Base-by-base conservation (phyloP, 2,329 filamentous ascomycete genomes). In the Bisporella sp. region DNA sequence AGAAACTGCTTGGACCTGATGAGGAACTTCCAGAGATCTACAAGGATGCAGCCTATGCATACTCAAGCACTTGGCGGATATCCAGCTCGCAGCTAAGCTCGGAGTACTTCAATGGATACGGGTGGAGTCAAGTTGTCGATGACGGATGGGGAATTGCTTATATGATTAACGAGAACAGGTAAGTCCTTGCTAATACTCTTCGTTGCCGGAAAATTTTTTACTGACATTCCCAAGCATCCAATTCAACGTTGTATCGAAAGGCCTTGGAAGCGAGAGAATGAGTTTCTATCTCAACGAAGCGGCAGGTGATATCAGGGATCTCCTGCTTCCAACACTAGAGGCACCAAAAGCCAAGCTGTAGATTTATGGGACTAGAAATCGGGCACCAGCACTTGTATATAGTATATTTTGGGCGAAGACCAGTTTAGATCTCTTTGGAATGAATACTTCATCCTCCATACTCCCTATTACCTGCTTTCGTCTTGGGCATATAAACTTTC, bases 131-230 rank as follows among this genome's bases (percentile, higher is more conserved):
- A 74, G 93, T 99, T 47, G 87, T 97, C 49, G 91, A 97, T 64
- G 88, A 86, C 54, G 93, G 93, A 31, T 99, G 93, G 71, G 93
- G 93, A 58, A 95, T 99, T 66, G 93, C 93, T 39, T 99, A 99
- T 69, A 99, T 99, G 93, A 97, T 99, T 69, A 99, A 99, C 68
- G 92, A 97, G 77, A 95, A 96, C 71, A 91, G 82, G 85, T 89
- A 66, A 69, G 74, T 11, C 39, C 13, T 8, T 31, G 41, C 4
- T 30, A 5, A 29, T 30, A 31, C 3, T 29, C 50, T 21, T 21
- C 21, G 21, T 21, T 21, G 21, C 21, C 3, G 21, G 21, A 21
- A 21, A 21, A 21, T 3, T 21, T 3, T 21, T 21, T 52, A 48
- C 45, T 33, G 1, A 13, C n/a, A 2, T 4, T 35, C 11, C 49